These are phyloP conservation scores for Aquilaria malaccensis DNA, from an alignment of 345 rosid genomes.

Conservation along the genomic window DNA sequence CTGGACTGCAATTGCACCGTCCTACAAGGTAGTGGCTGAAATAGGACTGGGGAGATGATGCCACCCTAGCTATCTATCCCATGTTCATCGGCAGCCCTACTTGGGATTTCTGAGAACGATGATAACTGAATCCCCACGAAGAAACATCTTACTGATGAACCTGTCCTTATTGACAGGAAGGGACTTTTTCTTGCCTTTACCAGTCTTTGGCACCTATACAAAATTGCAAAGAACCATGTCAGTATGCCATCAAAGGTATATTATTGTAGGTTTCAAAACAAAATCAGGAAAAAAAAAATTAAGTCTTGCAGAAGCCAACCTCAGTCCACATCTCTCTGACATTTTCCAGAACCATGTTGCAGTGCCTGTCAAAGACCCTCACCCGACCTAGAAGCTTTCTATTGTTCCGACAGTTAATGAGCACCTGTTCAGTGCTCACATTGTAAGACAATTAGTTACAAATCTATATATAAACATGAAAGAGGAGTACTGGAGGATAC, in stretches of 20 bases:
- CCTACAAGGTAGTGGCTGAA: too few species aligned
- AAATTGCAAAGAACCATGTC: neutral
- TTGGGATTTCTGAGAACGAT: slow-evolving; percentile 96
- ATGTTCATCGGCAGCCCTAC: slow-evolving; percentile 14
- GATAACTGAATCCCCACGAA: slow-evolving; percentile 96
- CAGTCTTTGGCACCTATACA: slow-evolving; percentile 78
- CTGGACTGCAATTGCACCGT: too few species aligned
- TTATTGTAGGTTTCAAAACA: neutral
- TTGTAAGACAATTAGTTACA: neutral
- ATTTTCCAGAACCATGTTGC: slow-evolving; percentile 99
- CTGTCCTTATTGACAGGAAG: slow-evolving; percentile 89
- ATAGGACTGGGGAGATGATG: too few species aligned
- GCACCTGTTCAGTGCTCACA: slow-evolving; percentile 35
- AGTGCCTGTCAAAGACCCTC: slow-evolving; percentile 92
- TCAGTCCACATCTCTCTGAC: slow-evolving; percentile 99
- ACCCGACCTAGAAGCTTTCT: slow-evolving; percentile 90
- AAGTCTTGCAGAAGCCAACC: slow-evolving; percentile 31
- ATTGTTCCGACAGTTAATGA: slow-evolving; percentile 87
- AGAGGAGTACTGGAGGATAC: neutral
- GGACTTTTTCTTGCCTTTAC: slow-evolving; percentile 98
- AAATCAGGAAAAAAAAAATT: neutral
- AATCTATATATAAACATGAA: neutral
- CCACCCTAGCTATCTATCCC: too few species aligned
- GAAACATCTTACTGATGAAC: slow-evolving; percentile 97
- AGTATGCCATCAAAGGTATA: neutral